phyloP scores from a whole-genome alignment of 164 flowering plant genomes.

The Dillenia turbinata region DNA sequence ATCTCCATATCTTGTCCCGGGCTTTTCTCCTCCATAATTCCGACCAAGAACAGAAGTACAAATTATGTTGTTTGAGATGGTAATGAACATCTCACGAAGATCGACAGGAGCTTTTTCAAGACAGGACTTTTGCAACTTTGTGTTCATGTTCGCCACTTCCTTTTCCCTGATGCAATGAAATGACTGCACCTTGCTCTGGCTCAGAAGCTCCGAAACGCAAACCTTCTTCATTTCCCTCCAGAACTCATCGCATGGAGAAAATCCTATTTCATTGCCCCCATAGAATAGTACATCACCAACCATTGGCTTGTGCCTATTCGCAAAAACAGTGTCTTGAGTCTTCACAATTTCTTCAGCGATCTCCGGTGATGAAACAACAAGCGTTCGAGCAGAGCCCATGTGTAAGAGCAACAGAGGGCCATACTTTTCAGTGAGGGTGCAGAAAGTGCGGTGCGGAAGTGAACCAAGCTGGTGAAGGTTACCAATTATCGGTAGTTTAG shows the following conservation, averaged over 20 bases:
- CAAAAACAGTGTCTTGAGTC: constrained; percentile 7
- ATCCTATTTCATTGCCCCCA: not conserved
- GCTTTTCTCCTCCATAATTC: constrained; percentile 10
- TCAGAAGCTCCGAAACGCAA: no score
- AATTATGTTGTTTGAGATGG: constrained; percentile 7
- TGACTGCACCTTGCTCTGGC: no score
- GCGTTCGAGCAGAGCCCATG: constrained; percentile 4
- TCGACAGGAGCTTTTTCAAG: not conserved
- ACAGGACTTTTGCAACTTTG: no score
- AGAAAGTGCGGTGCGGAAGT: constrained; percentile 17
- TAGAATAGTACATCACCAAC: not conserved
- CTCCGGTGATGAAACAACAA: constrained; percentile 7
- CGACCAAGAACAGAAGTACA: constrained; percentile 17
- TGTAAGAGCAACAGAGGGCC: constrained; percentile 15
- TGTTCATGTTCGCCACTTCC: no score
- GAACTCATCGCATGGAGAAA: constrained; percentile 2
- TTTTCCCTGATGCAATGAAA: no score
- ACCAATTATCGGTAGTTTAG: constrained; percentile 11
- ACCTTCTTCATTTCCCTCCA: no score
- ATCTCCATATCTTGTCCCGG: not conserved
- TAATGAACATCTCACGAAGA: constrained; percentile 1
- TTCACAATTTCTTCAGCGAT: constrained; percentile 8
- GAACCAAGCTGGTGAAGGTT: constrained; percentile 22
- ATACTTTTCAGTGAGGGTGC: constrained; percentile 5
- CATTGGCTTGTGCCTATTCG: not conserved